phyloP scores from a whole-genome alignment of 2,329 filamentous ascomycete species.

The Emmonsia crescens region DNA sequence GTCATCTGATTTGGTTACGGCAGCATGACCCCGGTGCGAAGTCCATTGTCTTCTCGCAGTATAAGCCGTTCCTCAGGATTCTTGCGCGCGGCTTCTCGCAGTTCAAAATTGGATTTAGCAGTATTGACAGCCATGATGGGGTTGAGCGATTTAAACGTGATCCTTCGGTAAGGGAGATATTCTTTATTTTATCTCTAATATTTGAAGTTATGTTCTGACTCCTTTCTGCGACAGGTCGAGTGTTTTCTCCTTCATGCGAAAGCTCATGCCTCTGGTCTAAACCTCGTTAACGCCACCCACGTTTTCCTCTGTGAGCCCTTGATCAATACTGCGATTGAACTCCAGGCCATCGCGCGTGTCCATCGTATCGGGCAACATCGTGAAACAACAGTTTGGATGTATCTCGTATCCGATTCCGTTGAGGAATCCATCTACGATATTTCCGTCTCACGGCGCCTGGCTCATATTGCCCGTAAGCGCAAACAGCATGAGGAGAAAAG shows the following conservation, averaged over 20 bases:
- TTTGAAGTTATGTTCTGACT: slow-evolving; percentile 13
- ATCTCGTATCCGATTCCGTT: slow-evolving; percentile 80
- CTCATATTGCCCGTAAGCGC: slow-evolving; percentile 54
- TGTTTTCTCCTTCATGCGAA: slow-evolving; percentile 85
- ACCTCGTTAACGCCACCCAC: slow-evolving; percentile 84
- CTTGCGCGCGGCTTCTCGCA: slow-evolving; percentile 57
- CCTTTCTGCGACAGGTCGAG: slow-evolving; percentile 42
- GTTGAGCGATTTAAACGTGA: slow-evolving; percentile 69
- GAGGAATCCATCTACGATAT: slow-evolving; percentile 88
- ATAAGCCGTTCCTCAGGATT: slow-evolving; percentile 66
- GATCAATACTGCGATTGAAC: slow-evolving; percentile 83
- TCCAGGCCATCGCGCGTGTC: slow-evolving; percentile 90
- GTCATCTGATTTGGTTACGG: slow-evolving; percentile 78
- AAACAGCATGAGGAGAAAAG: slow-evolving; percentile 22
- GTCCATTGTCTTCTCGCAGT: slow-evolving; percentile 90
- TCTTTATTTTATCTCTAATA: background rate
- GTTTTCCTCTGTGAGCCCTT: slow-evolving; percentile 92
- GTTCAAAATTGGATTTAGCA: slow-evolving; percentile 63
- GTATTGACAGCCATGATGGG: slow-evolving; percentile 57
- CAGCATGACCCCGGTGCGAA: slow-evolving; percentile 77
- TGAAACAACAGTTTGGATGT: slow-evolving; percentile 89
- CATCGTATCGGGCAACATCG: slow-evolving; percentile 86
- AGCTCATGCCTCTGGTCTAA: slow-evolving; percentile 77
- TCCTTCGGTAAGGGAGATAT: slow-evolving; percentile 34
- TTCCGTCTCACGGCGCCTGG: slow-evolving; percentile 65